These are phyloP conservation scores for Komagataea norvegica DNA, from an alignment of 1,139 yeast genomes.

Conservation along the genomic window DNA sequence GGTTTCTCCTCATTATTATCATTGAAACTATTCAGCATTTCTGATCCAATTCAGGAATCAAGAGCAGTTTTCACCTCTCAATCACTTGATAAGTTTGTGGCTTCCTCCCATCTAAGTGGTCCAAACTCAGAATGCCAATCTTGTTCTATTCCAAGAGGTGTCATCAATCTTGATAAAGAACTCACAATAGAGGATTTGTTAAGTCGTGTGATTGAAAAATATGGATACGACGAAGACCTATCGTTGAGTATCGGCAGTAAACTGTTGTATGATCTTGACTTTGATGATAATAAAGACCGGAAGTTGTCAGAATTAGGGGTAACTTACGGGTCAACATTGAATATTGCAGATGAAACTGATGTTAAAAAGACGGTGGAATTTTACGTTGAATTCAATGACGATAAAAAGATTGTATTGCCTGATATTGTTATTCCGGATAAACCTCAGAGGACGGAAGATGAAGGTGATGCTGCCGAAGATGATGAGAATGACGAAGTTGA, in stretches of 20 bases:
- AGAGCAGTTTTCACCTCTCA: slow-evolving; percentile 64
- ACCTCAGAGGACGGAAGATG: slow-evolving; percentile 14
- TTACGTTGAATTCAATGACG: slow-evolving; percentile 38
- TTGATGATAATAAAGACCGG: slow-evolving; percentile 66
- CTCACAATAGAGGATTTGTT: slow-evolving; percentile 41
- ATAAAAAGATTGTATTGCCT: slow-evolving; percentile 24
- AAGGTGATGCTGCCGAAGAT: slow-evolving; percentile 25
- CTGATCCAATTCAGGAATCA: slow-evolving; percentile 29
- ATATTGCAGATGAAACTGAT: slow-evolving; percentile 77
- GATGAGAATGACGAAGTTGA: slow-evolving; percentile 26
- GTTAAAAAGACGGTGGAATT: slow-evolving; percentile 66
- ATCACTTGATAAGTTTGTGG: slow-evolving; percentile 63
- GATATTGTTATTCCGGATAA: slow-evolving; percentile 33
- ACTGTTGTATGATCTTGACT: slow-evolving; percentile 79
- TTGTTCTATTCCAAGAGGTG: slow-evolving; percentile 61
- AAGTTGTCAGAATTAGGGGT: slow-evolving; percentile 54
- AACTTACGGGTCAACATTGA: slow-evolving; percentile 51
- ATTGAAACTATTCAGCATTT: slow-evolving; percentile 43
- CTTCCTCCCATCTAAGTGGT: slow-evolving; percentile 52
- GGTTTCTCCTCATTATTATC: slow-evolving; percentile 81
- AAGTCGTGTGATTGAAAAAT: slow-evolving; percentile 39
- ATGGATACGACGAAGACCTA: slow-evolving; percentile 62
- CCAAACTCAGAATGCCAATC: slow-evolving; percentile 72
- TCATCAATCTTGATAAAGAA: slow-evolving; percentile 32
- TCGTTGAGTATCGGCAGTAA: slow-evolving; percentile 57